Conservation (phyloP, 1,284 basidiomycete genomes). For the Austropuccinia psidii region DNA sequence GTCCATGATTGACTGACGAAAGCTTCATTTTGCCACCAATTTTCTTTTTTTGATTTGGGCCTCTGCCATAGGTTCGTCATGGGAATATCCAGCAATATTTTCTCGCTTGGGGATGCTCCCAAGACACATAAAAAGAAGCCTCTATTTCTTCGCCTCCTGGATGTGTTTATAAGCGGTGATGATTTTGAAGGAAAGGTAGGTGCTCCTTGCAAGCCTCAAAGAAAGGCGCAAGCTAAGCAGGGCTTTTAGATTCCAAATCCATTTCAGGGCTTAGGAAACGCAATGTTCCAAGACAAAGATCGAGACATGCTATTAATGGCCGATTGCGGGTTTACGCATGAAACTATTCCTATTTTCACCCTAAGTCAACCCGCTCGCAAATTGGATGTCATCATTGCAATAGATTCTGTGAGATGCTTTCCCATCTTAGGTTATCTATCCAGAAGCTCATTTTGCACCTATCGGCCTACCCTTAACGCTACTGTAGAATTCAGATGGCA, state of each 20-base stretch:
- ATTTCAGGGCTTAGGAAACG: constrained; percentile 22
- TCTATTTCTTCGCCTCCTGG: background rate
- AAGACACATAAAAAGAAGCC: background rate
- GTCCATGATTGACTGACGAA: background rate
- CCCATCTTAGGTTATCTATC: background rate
- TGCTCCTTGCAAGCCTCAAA: background rate
- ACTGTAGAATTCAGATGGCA: background rate
- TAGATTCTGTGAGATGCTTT: constrained; percentile 22
- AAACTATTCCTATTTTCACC: constrained; percentile 32
- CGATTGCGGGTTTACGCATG: constrained; percentile 21
- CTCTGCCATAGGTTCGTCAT: constrained; percentile 12
- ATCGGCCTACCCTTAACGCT: background rate
- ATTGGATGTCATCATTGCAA: constrained; percentile 26
- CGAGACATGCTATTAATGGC: constrained; percentile 27
- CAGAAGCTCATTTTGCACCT: background rate
- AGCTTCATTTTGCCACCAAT: background rate
- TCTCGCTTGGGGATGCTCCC: constrained; percentile 7
- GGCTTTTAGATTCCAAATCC: constrained; percentile 15
- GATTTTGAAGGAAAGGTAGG: constrained; percentile 34
- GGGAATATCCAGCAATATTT: constrained; percentile 34
- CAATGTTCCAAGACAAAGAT: constrained; percentile 4
- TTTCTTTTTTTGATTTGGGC: background rate
- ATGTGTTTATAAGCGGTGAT: background rate
- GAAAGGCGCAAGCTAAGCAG: background rate
- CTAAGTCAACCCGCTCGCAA: constrained; percentile 32